phyloP scores from a whole-genome alignment of 1,284 basidiomycete species.

The Vanrija humicola region DNA sequence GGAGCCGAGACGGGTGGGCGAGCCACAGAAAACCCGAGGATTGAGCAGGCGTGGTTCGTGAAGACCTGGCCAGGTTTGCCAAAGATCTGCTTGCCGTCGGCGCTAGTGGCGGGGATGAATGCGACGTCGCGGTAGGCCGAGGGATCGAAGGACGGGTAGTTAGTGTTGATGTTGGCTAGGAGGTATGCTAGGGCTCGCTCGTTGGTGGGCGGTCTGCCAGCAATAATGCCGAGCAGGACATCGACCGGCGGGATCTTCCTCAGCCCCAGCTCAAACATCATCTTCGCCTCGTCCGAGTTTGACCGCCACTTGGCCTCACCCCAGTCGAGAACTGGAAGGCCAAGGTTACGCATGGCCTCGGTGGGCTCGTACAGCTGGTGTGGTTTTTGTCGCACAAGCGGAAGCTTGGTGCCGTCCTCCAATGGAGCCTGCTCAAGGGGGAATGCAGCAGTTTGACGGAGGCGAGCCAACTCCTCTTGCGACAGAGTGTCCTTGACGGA shows the following conservation, averaged over 20 bases:
- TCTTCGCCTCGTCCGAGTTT: conserved; percentile 81
- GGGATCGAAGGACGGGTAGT: conserved; percentile 62
- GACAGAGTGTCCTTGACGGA: conserved; percentile 71
- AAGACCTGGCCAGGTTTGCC: conserved; percentile 72
- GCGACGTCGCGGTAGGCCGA: conserved; percentile 58
- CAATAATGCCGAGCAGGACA: conserved; percentile 64
- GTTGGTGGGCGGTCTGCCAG: conserved; percentile 46
- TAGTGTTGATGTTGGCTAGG: conserved; percentile 61
- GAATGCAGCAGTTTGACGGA: conserved; percentile 78
- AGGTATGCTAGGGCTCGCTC: conserved; percentile 69
- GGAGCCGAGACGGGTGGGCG: conserved; percentile 58
- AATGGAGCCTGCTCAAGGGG: conserved; percentile 56
- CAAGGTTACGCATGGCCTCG: conserved; percentile 67
- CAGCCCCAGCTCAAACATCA: conserved; percentile 76
- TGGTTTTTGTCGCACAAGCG: conserved; percentile 56
- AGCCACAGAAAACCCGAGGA: conserved; percentile 64
- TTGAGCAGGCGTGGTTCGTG: conserved; percentile 63
- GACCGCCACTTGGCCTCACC: conserved; percentile 72
- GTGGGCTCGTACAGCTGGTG: conserved; percentile 78
- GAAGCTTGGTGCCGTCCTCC: conserved; percentile 41
- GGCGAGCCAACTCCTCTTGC: conserved; percentile 63
- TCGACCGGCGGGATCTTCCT: conserved; percentile 67
- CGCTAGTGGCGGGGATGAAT: conserved; percentile 73
- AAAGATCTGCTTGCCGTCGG: conserved; percentile 55
- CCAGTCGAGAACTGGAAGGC: conserved; percentile 85